Conservation (phyloP, 2,329 filamentous ascomycete species). For the Calonectria hongkongensis region DNA sequence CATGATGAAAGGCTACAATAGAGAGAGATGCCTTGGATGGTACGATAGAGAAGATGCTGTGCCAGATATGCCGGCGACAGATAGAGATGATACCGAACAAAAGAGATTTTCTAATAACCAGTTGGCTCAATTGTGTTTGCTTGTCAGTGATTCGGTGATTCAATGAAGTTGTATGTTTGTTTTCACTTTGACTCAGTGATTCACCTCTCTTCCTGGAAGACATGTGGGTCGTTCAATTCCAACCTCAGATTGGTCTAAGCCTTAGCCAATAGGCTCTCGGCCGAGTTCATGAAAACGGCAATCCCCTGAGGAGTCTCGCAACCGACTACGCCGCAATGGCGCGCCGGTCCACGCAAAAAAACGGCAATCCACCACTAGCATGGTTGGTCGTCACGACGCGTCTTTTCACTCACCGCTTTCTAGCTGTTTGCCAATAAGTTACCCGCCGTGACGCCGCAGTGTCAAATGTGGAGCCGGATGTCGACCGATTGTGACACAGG, state of each 20-base stretch:
- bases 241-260: conserved; percentile 32
- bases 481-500: conserved; percentile 26
- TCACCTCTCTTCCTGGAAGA: neutral
- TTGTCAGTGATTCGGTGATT: conserved; percentile 19
- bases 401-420: conserved; percentile 33
- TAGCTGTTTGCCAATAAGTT: conserved; percentile 15
- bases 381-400: conserved; percentile 14
- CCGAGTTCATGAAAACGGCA: conserved; percentile 49
- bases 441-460: conserved; percentile 21
- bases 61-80: conserved; percentile 17
- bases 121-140: conserved; percentile 15
- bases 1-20: conserved; percentile 38
- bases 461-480: conserved; percentile 25
- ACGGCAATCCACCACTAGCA: neutral
- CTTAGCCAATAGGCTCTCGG: conserved; percentile 45
- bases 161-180: conserved; percentile 1
- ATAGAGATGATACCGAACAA: conserved; percentile 22
- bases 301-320: conserved; percentile 35
- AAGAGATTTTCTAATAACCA: conserved; percentile 30
- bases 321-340: conserved; percentile 27
- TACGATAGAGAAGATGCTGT: conserved; percentile 38
- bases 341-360: conserved; percentile 5
- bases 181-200: neutral
- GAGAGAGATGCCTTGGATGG: conserved; percentile 40
- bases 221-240: conserved; percentile 35